A percentile compares a stretch with the other conserved stretches of the same genome.
phyloP scores from a whole-genome alignment of 2,329 filamentous ascomycete species.

The Cadophora sp. region DNA sequence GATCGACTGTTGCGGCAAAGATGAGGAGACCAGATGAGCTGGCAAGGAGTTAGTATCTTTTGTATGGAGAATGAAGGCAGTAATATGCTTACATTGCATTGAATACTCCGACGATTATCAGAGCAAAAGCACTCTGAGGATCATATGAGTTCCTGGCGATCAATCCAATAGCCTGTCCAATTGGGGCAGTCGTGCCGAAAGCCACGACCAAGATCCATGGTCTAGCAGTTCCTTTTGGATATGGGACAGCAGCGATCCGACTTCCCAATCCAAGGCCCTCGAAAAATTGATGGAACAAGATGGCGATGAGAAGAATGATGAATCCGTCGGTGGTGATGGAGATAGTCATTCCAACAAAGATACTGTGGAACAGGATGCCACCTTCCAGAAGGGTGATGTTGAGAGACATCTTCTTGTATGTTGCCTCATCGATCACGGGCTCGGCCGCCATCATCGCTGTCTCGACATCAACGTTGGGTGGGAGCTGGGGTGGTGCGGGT shows the following conservation, averaged over 20 bases:
- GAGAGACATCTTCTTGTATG: constrained; percentile 67
- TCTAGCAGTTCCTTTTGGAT: constrained; percentile 24
- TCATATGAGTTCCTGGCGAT: constrained; percentile 79
- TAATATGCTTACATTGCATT: constrained; percentile 65
- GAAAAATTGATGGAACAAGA: constrained; percentile 68
- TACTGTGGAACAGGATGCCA: constrained; percentile 79
- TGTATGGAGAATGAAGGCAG: background rate
- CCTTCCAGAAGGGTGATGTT: constrained; percentile 79
- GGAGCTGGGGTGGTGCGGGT: constrained; percentile 25
- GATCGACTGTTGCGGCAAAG: constrained; percentile 80
- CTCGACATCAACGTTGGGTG: constrained; percentile 6
- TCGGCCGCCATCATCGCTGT: constrained; percentile 16
- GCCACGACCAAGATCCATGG: constrained; percentile 32
- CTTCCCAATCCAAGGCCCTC: constrained; percentile 72
- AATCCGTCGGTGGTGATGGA: constrained; percentile 71
- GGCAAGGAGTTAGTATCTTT: background rate
- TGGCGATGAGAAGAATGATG: constrained; percentile 70
- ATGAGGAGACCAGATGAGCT: constrained; percentile 74
- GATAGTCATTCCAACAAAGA: constrained; percentile 77
- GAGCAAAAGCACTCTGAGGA: constrained; percentile 73
- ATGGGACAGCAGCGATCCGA: constrained; percentile 60
- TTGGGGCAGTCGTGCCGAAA: constrained; percentile 64
- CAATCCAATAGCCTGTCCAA: constrained; percentile 81
- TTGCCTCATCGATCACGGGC: constrained; percentile 47
- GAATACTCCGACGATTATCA: constrained; percentile 84